phyloP scores from a whole-genome alignment of 805 yeast genomes.

The Scheffersomyces lignosus region DNA sequence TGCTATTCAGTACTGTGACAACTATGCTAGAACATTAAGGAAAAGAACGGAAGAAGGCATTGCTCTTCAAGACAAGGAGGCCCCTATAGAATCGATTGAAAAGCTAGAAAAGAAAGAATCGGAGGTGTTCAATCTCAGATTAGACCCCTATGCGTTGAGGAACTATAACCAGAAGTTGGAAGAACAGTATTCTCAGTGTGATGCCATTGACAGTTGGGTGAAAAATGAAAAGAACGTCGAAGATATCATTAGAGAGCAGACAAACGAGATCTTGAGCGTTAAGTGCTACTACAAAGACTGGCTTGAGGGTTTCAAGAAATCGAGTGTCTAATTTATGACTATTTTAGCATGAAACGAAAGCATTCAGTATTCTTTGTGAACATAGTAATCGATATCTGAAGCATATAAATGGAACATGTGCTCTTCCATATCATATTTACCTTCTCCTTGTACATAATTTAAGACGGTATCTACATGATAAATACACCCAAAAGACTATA shows the following conservation, averaged over 20 bases:
- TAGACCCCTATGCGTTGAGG: conserved; percentile 40
- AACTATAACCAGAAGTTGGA: conserved; percentile 20
- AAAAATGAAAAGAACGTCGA: conserved; percentile 36
- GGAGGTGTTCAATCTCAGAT: conserved; percentile 28
- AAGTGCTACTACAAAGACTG: conserved; percentile 40
- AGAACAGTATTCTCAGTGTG: conserved; percentile 25
- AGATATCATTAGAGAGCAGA: conserved; percentile 31
- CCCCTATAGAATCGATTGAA: conserved; percentile 4
- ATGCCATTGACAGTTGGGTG: conserved; percentile 36
- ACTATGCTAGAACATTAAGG: conserved; percentile 26
- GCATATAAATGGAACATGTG: conserved; percentile 1
- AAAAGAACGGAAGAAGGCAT: conserved; percentile 3
- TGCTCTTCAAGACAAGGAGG: not conserved
- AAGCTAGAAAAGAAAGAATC: conserved; percentile 1
- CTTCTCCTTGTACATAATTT: too few species aligned
- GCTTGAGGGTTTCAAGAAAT: conserved; percentile 24
- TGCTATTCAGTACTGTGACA: conserved; percentile 30
- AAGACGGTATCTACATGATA: too few species aligned
- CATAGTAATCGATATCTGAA: too few species aligned
- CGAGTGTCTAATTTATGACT: too few species aligned
- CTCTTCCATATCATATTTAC: not conserved
- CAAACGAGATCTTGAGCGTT: conserved; percentile 31
- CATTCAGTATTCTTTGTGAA: too few species aligned
- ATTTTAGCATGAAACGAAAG: too few species aligned
- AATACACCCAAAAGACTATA: too few species aligned